Percentiles rank a stretch among this genome's conserved stretches.
Conservation (phyloP, 768 basidiomycete genomes). For the Hygrophorus pudorinus region DNA sequence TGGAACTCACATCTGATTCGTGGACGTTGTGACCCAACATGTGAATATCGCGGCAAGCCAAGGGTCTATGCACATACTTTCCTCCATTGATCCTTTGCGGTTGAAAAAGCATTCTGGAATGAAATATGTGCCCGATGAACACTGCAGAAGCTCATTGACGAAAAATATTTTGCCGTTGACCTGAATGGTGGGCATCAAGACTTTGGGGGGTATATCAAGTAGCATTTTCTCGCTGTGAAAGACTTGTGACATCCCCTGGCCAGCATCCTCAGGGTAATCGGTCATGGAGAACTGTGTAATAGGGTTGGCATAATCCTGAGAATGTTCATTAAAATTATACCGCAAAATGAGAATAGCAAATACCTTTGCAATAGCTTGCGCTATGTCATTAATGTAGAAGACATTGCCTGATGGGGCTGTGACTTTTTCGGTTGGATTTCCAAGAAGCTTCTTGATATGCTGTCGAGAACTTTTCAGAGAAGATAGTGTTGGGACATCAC, state of each 20-base stretch:
- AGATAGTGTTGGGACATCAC: slow-evolving; percentile 18
- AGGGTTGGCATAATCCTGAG: slow-evolving; percentile 19
- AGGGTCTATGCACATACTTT: background rate
- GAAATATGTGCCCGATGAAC: background rate
- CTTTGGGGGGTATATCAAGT: slow-evolving; percentile 13
- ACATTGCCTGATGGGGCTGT: slow-evolving; percentile 14
- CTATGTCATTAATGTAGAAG: no score
- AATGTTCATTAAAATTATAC: background rate
- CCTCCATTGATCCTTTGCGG: background rate
- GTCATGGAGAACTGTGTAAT: slow-evolving; percentile 14
- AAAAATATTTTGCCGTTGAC: no score
- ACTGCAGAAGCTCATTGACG: slow-evolving; percentile 1
- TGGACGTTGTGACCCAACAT: background rate
- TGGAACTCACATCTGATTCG: background rate
- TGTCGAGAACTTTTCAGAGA: slow-evolving; percentile 13
- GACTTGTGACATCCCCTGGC: no score
- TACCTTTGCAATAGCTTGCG: slow-evolving; percentile 10
- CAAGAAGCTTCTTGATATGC: slow-evolving; percentile 11
- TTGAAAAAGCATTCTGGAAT: slow-evolving; percentile 3
- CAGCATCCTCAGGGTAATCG: slow-evolving; percentile 19
- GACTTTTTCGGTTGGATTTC: slow-evolving; percentile 16
- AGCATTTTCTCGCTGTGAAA: slow-evolving; percentile 22
- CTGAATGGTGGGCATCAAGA: slow-evolving; percentile 17
- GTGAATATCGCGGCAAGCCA: background rate
- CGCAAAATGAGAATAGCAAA: background rate